These are phyloP conservation scores for Ceratocystiopsis minuta DNA, from an alignment of 2,329 filamentous ascomycete species.

Conservation along the genomic window DNA sequence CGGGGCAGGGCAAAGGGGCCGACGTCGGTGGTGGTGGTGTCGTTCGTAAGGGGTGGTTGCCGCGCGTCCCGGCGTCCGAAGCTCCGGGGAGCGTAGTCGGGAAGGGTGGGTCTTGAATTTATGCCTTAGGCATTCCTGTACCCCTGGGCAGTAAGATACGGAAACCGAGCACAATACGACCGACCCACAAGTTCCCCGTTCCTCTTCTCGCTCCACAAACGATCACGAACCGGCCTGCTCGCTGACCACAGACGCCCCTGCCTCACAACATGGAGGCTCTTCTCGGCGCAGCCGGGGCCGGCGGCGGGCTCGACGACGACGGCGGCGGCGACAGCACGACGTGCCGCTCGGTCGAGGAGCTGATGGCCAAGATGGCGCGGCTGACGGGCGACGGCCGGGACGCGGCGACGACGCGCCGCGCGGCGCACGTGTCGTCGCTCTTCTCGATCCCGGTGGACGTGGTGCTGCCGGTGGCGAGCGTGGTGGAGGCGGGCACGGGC, in stretches of 20 bases:
- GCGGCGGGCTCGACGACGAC: slow-evolving; percentile 11
- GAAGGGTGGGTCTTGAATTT: too few species aligned
- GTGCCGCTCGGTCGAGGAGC: slow-evolving; percentile 25
- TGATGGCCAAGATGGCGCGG: slow-evolving; percentile 26
- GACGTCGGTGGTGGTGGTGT: too few species aligned
- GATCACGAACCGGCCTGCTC: too few species aligned
- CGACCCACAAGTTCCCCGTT: too few species aligned
- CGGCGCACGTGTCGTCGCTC: slow-evolving; percentile 28
- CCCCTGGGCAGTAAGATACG: too few species aligned
- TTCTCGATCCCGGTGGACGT: slow-evolving; percentile 28
- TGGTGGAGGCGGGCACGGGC: slow-evolving; percentile 18
- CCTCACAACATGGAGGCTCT: slow-evolving; percentile 14
- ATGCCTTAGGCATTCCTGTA: too few species aligned
- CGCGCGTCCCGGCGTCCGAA: too few species aligned
- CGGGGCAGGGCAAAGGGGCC: too few species aligned
- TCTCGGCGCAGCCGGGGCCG: slow-evolving; percentile 6
- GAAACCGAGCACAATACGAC: too few species aligned
- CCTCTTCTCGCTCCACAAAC: too few species aligned
- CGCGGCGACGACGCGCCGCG: slow-evolving; percentile 23
- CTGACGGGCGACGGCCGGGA: slow-evolving; percentile 23
- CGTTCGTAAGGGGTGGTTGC: too few species aligned
- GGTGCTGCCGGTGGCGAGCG: slow-evolving; percentile 18
- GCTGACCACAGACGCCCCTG: neutral
- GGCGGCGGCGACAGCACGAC: slow-evolving; percentile 5
- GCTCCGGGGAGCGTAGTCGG: too few species aligned